Evolutionary conservation across 139 green algal species (phyloP).

Genomic region (Chlorokybus atmophyticus): DNA sequence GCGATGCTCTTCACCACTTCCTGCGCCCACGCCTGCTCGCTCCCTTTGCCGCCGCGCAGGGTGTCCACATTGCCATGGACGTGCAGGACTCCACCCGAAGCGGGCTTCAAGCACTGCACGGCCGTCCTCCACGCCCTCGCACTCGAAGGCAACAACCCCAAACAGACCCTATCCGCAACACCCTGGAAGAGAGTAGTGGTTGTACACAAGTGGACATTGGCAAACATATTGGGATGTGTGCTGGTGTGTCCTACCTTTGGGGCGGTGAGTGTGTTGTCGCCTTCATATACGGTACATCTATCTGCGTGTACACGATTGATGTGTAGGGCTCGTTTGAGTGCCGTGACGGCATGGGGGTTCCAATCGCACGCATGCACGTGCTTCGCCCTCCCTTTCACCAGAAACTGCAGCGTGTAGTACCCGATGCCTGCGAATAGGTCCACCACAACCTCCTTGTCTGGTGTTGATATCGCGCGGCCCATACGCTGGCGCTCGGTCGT

Average conservation of each 20-base stretch:
- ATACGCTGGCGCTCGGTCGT: slow-evolving; percentile 56
- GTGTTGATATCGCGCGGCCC: slow-evolving; percentile 6
- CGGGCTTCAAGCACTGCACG: slow-evolving; percentile 34
- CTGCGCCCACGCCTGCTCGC: too few relatives aligned
- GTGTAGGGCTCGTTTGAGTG: slow-evolving; percentile 39
- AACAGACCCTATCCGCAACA: slow-evolving; percentile 51
- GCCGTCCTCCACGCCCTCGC: slow-evolving; percentile 43
- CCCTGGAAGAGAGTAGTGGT: slow-evolving; percentile 3
- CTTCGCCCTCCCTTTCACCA: slow-evolving; percentile 29
- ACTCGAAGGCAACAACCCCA: slow-evolving; percentile 55
- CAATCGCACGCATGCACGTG: slow-evolving; percentile 64
- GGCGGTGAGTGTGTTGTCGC: slow-evolving; percentile 40
- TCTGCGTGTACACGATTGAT: slow-evolving; percentile 32
- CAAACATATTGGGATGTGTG: slow-evolving; percentile 1
- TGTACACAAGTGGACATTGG: neutral
- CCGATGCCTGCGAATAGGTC: slow-evolving; percentile 67
- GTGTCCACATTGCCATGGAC: slow-evolving; percentile 63
- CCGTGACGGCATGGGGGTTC: slow-evolving; percentile 49
- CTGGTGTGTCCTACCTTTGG: slow-evolving; percentile 17
- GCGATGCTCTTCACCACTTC: too few relatives aligned
- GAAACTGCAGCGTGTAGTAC: slow-evolving; percentile 63
- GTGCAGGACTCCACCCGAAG: slow-evolving; percentile 50
- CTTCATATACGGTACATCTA: slow-evolving; percentile 42
- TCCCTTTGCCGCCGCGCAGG: too few relatives aligned
- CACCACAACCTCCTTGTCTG: slow-evolving; percentile 45